Evolutionary conservation across 106 monocot genomes (phyloP).

Genomic region (Hemerocallis citrina): DNA sequence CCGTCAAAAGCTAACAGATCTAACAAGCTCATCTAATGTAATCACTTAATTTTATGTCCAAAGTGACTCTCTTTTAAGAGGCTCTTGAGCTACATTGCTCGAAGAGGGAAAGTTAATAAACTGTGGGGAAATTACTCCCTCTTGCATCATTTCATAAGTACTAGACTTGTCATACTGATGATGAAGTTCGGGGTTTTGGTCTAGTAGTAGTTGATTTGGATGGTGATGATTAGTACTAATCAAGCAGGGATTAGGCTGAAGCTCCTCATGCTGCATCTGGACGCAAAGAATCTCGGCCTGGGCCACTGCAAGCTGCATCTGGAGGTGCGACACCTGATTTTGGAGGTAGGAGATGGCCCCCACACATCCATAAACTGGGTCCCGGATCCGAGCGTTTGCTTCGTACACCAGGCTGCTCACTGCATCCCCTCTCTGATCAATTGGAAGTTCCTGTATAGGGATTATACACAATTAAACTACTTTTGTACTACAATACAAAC

Average conservation of each 20-base stretch:
- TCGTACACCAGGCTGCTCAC: constrained; percentile 84
- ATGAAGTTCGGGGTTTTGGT: constrained; percentile 11
- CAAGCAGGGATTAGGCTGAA: background rate
- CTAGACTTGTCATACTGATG: constrained; percentile 8
- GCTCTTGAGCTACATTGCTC: constrained; percentile 37
- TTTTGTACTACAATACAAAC: too few species aligned
- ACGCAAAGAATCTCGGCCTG: constrained; percentile 69
- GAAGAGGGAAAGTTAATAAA: constrained; percentile 32
- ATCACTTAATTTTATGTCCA: constrained; percentile 51
- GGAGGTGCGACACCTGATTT: constrained; percentile 73
- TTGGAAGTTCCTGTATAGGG: constrained; percentile 55
- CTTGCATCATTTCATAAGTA: too few species aligned
- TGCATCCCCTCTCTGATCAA: constrained; percentile 70
- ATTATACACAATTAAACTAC: too few species aligned
- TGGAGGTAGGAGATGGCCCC: constrained; percentile 72
- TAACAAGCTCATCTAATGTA: too few species aligned
- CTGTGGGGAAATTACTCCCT: constrained; percentile 25
- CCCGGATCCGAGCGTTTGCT: constrained; percentile 66
- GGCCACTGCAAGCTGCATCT: constrained; percentile 79
- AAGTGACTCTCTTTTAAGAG: constrained; percentile 66
- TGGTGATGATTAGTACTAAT: constrained; percentile 1
- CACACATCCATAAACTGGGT: constrained; percentile 80
- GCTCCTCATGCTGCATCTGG: constrained; percentile 20
- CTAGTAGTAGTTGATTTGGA: constrained; percentile 10
- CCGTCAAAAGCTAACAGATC: too few species aligned